Conservation (phyloP, 1,284 basidiomycete genomes). For the Tilletiopsis washingtonensis region DNA sequence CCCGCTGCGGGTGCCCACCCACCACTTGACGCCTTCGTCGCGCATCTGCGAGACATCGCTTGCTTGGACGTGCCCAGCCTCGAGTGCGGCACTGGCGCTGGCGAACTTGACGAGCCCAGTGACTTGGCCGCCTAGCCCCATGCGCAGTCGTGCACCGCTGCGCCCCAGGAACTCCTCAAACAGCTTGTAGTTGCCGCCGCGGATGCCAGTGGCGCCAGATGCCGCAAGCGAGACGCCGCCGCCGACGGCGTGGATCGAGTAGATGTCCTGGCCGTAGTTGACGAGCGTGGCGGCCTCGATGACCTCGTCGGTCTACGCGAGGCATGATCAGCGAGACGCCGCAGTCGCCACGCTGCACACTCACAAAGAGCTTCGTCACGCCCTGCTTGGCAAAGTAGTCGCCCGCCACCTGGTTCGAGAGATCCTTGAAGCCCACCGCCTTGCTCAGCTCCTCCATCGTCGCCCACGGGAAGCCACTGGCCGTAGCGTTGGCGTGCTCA, state of each 20-base stretch:
- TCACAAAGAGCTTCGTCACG: constrained; percentile 25
- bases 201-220: constrained; percentile 60
- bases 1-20: constrained; percentile 34
- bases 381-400: constrained; percentile 22
- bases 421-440: constrained; percentile 50
- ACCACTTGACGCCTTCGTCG: constrained; percentile 19
- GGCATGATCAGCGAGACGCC: constrained; percentile 17
- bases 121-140: constrained; percentile 31
- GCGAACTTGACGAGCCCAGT: constrained; percentile 35
- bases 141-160: constrained; percentile 53
- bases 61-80: constrained; percentile 10
- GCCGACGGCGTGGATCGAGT: constrained; percentile 71
- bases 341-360: constrained; percentile 47
- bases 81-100: constrained; percentile 4
- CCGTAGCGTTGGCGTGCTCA: not conserved
- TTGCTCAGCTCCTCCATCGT: constrained; percentile 57
- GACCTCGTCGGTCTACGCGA: constrained; percentile 60
- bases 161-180: constrained; percentile 71
- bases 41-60: not conserved
- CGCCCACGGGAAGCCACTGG: constrained; percentile 53
- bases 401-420: constrained; percentile 48
- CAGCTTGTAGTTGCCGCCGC: constrained; percentile 75
- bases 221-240: constrained; percentile 68
- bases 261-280: constrained; percentile 70
- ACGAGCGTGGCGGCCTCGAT: constrained; percentile 76